phyloP scores from a whole-genome alignment of 805 yeast species.

The Isabelozyma rhagii region DNA sequence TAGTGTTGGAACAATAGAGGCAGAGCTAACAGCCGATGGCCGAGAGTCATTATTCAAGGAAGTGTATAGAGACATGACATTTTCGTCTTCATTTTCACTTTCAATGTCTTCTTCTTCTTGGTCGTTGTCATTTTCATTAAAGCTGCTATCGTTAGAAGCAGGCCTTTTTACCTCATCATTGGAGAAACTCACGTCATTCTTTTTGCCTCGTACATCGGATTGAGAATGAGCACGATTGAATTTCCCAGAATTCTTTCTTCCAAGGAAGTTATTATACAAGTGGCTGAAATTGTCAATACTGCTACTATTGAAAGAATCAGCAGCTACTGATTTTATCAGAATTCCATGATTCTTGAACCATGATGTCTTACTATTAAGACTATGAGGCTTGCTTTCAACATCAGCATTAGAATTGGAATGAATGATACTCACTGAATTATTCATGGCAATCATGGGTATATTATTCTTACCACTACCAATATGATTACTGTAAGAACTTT shows the following conservation, averaged over 20 bases:
- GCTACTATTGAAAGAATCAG: conserved; percentile 10
- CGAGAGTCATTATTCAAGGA: conserved; percentile 37
- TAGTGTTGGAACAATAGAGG: conserved; percentile 35
- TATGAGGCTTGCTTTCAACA: neutral
- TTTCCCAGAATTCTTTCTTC: conserved; percentile 12
- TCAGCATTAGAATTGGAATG: neutral
- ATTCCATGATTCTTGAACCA: conserved; percentile 26
- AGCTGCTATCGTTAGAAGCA: conserved; percentile 5
- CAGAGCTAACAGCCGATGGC: neutral
- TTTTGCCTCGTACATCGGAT: conserved; percentile 8
- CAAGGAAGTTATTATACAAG: conserved; percentile 18
- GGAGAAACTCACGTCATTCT: neutral
- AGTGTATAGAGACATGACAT: conserved; percentile 64
- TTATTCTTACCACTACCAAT: neutral
- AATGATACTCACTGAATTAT: neutral
- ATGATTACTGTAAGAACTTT: conserved; percentile 16
- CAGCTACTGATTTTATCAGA: neutral
- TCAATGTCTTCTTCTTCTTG: conserved; percentile 20
- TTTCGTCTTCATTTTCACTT: conserved; percentile 58
- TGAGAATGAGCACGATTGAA: conserved; percentile 11
- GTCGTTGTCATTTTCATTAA: conserved; percentile 5
- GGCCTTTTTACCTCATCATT: conserved; percentile 6
- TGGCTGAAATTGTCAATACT: conserved; percentile 26
- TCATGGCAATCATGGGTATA: neutral
- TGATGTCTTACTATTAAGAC: conserved; percentile 3